A percentile compares a stretch with the other conserved stretches of the same genome.
Conservation (phyloP, 2,329 filamentous ascomycete genomes). For the Apiospora saccharicola region DNA sequence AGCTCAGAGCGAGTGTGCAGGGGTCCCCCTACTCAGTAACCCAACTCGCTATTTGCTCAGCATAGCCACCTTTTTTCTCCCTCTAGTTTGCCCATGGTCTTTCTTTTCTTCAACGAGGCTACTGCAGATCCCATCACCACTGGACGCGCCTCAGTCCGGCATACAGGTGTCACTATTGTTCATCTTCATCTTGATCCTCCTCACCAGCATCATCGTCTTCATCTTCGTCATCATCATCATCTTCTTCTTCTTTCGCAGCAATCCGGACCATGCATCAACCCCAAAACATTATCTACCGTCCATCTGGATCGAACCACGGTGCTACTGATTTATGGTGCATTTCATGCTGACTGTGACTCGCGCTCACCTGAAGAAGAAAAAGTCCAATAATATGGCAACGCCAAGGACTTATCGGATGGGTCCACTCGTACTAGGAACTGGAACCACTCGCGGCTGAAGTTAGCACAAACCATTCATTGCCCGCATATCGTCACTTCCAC, state of each 20-base stretch:
- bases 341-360: not conserved
- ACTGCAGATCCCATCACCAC: constrained; percentile 15
- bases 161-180: not conserved
- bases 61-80: constrained; percentile 13
- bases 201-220: not conserved
- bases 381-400: constrained; percentile 8
- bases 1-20: not conserved
- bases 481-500: not conserved
- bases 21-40: not conserved
- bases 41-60: not conserved
- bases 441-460: not conserved
- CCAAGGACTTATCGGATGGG: not conserved
- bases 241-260: not conserved
- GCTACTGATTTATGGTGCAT: not conserved
- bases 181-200: not conserved
- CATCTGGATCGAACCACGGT: not conserved
- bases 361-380: not conserved
- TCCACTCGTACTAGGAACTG: not conserved
- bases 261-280: not conserved
- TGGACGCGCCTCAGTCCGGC: not conserved
- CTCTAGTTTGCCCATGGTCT: not conserved
- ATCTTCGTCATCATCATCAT: not conserved
- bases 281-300: not conserved
- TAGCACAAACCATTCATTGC: not conserved
- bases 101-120: constrained; percentile 19